Base-by-base conservation (phyloP, 2,329 filamentous ascomycete genomes). In the Akanthomyces uredinophilus region DNA sequence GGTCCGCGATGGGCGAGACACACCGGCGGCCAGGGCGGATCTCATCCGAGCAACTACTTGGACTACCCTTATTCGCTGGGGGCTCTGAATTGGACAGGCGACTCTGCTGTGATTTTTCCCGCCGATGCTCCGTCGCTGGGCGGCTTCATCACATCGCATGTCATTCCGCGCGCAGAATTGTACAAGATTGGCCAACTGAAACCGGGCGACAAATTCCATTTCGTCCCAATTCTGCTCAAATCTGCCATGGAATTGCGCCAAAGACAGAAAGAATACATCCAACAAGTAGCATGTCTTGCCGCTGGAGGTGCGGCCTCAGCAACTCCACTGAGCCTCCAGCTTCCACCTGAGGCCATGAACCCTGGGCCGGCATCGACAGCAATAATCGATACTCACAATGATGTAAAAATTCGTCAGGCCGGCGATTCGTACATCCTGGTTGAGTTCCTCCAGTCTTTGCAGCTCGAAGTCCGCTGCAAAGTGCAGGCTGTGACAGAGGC, bases 131-230 rank as follows among this genome's bases (percentile, higher is more conserved):
- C 85, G 0, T 83, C 86, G 65, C 80, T 87, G 63, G 85, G 85
- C 7, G 85, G 85, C 0, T 86, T 87, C 63, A 76, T 85, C 0
- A 83, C 79, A 37, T 80, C 77, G 14, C 79, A 80, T 2, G 87
- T 84, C 0, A 76, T 86, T 14, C 77, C 85, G 35, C 80, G 79
- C 63, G 83, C 79, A 1, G 84, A 87, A 56, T 78, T 81, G 67
- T 87, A 84, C 84, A 84, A 86, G 66, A 67, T 88, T 13, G 85
- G 85, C 0, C 85, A 88, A 68, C 71, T 87, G 32, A 84, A 83
- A 64, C 79, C 85, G 2, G 85, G 85, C 4, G 81, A 86, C 66
- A 81, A 32, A 27, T 58, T 58, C 39, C 44, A 22, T 5, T 27
- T 58, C 7, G 55, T 32, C 18, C 44, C 43, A n/a, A 49, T 58